phyloP scores from a whole-genome alignment of 257 asterid genomes.

The Linaria vulgaris region DNA sequence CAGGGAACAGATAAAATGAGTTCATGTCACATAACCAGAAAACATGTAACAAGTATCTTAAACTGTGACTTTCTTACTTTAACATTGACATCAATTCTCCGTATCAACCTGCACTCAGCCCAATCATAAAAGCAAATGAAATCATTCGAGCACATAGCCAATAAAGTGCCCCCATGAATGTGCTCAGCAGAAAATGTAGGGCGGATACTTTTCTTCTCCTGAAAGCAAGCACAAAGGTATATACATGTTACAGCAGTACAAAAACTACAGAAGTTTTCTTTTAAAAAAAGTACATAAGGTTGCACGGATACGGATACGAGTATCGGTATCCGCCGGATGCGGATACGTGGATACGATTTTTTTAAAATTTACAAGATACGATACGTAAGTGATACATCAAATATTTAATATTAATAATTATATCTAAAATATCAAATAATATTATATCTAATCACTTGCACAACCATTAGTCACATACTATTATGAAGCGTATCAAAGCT shows the following conservation, averaged over 20 bases:
- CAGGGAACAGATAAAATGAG: constrained; percentile 24
- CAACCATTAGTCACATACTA: too few species aligned
- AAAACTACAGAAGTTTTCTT: neutral
- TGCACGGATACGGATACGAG: too few species aligned
- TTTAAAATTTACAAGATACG: too few species aligned
- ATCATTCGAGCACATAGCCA: constrained; percentile 96
- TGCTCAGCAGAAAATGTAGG: constrained; percentile 99
- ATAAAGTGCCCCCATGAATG: constrained; percentile 79
- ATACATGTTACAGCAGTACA: constrained; percentile 22
- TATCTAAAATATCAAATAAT: too few species aligned
- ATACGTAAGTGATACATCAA: too few species aligned
- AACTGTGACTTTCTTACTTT: constrained; percentile 53
- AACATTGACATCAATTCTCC: constrained; percentile 90
- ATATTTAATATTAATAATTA: too few species aligned
- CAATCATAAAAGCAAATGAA: constrained; percentile 93
- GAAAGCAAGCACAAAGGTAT: constrained; percentile 38
- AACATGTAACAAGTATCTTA: constrained; percentile 10
- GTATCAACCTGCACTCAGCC: constrained; percentile 94
- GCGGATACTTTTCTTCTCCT: constrained; percentile 97
- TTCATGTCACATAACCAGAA: constrained; percentile 19
- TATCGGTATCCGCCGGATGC: too few species aligned
- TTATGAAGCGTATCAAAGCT: too few species aligned
- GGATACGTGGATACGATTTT: too few species aligned
- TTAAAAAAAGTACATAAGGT: neutral
- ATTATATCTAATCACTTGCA: too few species aligned